Percentiles rank a stretch among this genome's conserved stretches.
Conservation (phyloP, 805 yeast genomes). For the Nadsonia fulvescens region DNA sequence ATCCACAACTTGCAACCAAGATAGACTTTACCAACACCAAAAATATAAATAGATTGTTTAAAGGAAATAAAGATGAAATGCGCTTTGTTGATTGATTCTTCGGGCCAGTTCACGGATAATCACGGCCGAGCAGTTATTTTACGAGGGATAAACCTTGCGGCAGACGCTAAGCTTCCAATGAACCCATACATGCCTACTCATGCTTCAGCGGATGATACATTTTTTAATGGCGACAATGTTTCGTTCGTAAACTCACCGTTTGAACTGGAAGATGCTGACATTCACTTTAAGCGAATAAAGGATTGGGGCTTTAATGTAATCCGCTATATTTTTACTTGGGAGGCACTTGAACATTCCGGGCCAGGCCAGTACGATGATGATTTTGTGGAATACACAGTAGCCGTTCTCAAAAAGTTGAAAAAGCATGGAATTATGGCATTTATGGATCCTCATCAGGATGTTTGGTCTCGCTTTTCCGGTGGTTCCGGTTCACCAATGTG, state of each 20-base stretch:
- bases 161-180: constrained; percentile 52
- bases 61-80: too few species aligned
- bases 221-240: constrained; percentile 54
- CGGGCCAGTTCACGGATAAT: constrained; percentile 40
- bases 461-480: constrained; percentile 77
- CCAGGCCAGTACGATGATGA: constrained; percentile 71
- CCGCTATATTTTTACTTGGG: constrained; percentile 74
- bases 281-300: constrained; percentile 52
- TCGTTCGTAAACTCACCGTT: constrained; percentile 77
- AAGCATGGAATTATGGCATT: constrained; percentile 55
- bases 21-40: too few species aligned
- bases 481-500: constrained; percentile 92
- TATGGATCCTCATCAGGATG: constrained; percentile 86
- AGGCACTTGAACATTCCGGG: constrained; percentile 75
- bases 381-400: constrained; percentile 50
- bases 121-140: constrained; percentile 44
- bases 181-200: constrained; percentile 23
- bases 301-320: constrained; percentile 69
- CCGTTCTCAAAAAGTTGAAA: constrained; percentile 38
- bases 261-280: constrained; percentile 51
- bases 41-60: too few species aligned
- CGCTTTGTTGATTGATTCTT: constrained; percentile 9
- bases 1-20: too few species aligned
- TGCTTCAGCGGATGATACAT: constrained; percentile 21
- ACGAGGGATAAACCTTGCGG: constrained; percentile 71